Evolutionary conservation across 352 stramenopile genomes (phyloP).

Genomic region (Pythium coloratum): DNA sequence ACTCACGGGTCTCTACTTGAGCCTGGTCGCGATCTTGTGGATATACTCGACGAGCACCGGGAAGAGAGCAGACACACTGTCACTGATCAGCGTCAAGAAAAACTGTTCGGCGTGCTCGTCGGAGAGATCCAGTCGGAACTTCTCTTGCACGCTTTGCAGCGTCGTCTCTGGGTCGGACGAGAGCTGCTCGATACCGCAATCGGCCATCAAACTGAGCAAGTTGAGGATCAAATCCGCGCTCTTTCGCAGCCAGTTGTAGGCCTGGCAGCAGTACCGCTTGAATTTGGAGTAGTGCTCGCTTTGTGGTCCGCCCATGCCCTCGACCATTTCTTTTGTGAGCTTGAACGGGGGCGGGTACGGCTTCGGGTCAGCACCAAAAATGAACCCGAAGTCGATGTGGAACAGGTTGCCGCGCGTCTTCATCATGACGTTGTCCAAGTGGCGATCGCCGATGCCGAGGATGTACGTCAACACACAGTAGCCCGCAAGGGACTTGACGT

Average conservation of each 20-base stretch:
- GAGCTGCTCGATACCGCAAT: constrained; percentile 96
- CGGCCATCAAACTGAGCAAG: constrained; percentile 98
- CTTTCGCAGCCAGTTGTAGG: constrained; percentile 95
- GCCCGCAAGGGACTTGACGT: constrained; percentile 97
- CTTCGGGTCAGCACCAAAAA: constrained; percentile 99
- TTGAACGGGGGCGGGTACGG: constrained; percentile 98
- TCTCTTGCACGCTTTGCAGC: constrained; percentile 92
- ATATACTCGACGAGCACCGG: constrained; percentile 87
- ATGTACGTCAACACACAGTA: constrained; percentile 99
- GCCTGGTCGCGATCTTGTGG: constrained; percentile 76
- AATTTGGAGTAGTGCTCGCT: constrained; percentile 93
- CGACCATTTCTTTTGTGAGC: constrained; percentile 97
- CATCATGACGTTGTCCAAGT: constrained; percentile 99
- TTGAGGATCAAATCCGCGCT: constrained; percentile 98
- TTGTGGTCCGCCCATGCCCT: constrained; percentile 94
- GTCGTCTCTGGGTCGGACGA: constrained; percentile 84
- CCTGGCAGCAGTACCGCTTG: constrained; percentile 92
- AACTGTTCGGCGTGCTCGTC: constrained; percentile 98
- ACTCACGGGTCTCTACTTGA: constrained; percentile 40
- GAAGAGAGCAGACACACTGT: constrained; percentile 93
- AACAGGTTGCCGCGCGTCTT: constrained; percentile 96
- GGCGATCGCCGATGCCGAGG: constrained; percentile 98
- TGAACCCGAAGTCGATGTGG: constrained; percentile 99
- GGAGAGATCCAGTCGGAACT: constrained; percentile 96
- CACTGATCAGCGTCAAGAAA: constrained; percentile 95